Conservation (phyloP, 768 basidiomycete genomes). For the Tubosaeta sp. region DNA sequence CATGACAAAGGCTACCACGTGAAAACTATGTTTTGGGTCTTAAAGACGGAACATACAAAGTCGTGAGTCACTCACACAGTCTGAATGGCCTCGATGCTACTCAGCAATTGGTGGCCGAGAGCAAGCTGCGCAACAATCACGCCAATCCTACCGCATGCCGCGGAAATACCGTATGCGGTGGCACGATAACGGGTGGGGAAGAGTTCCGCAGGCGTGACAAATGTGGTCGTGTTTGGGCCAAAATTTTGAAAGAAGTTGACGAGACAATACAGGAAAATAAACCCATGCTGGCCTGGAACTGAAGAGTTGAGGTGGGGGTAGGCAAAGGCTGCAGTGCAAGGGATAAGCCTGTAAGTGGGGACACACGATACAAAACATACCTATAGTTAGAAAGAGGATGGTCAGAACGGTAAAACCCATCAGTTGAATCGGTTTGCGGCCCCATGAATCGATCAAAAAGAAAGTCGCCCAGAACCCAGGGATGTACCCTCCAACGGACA, state of each 20-base stretch:
- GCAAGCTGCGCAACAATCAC: constrained; percentile 78
- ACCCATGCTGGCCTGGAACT: constrained; percentile 45
- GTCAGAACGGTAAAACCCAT: constrained; percentile 68
- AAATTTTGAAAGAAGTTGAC: constrained; percentile 18
- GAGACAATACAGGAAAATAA: constrained; percentile 34
- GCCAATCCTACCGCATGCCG: constrained; percentile 69
- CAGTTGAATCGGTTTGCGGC: constrained; percentile 72
- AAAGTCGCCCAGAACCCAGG: constrained; percentile 63
- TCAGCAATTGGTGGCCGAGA: constrained; percentile 57
- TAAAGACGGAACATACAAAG: neutral
- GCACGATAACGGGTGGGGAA: constrained; percentile 76
- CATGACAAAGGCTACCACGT: constrained; percentile 83
- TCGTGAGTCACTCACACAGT: constrained; percentile 53
- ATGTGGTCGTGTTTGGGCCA: constrained; percentile 53
- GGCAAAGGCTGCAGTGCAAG: constrained; percentile 47
- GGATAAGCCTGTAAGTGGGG: neutral
- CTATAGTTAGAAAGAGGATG: constrained; percentile 63
- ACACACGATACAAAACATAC: constrained; percentile 34
- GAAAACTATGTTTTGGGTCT: constrained; percentile 40
- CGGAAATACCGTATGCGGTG: constrained; percentile 72
- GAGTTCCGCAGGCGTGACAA: constrained; percentile 71
- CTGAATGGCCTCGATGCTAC: constrained; percentile 50
- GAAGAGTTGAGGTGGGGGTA: constrained; percentile 55
- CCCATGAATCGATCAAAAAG: constrained; percentile 64
- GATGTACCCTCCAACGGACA: constrained; percentile 16